These are phyloP conservation scores for Trapa incisa DNA, from an alignment of 345 rosid species.

Conservation along the genomic window DNA sequence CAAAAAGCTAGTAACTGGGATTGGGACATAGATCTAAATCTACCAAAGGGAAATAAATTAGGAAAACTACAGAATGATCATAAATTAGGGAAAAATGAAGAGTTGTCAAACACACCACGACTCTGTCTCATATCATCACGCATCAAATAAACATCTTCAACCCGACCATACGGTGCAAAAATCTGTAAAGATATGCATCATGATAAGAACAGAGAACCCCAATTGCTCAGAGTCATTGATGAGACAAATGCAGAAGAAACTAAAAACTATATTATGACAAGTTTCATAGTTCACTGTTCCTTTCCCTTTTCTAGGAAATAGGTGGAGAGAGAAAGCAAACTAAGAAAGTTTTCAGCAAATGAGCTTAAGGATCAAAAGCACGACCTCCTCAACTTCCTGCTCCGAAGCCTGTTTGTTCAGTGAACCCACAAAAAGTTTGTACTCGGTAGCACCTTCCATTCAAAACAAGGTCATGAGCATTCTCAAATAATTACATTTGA, in stretches of 20 bases:
- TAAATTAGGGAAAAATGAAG: slow-evolving; percentile 6
- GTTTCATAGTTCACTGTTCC: too few relatives aligned
- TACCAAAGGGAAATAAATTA: neutral
- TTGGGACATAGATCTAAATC: neutral
- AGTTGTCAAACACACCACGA: slow-evolving; percentile 54
- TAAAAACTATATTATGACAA: neutral
- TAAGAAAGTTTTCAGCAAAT: neutral
- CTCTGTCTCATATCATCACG: slow-evolving; percentile 94
- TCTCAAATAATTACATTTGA: neutral
- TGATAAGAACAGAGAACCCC: neutral
- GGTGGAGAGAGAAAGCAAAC: neutral
- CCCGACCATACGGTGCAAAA: slow-evolving; percentile 67
- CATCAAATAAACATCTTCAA: slow-evolving; percentile 99
- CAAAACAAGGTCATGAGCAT: neutral
- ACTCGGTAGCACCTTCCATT: slow-evolving; percentile 72
- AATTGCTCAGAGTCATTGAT: neutral
- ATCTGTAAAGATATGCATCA: slow-evolving; percentile 32
- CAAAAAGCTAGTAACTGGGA: neutral
- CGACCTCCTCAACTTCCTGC: slow-evolving; percentile 89
- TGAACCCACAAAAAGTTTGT: slow-evolving; percentile 90
- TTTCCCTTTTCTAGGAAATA: neutral
- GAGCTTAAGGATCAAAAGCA: neutral
- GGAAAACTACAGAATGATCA: neutral
- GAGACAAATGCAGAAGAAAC: slow-evolving; percentile 2
- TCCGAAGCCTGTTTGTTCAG: slow-evolving; percentile 86